These are phyloP conservation scores for Marsdenia floribunda DNA, from an alignment of 257 asterid species.

Conservation along the genomic window DNA sequence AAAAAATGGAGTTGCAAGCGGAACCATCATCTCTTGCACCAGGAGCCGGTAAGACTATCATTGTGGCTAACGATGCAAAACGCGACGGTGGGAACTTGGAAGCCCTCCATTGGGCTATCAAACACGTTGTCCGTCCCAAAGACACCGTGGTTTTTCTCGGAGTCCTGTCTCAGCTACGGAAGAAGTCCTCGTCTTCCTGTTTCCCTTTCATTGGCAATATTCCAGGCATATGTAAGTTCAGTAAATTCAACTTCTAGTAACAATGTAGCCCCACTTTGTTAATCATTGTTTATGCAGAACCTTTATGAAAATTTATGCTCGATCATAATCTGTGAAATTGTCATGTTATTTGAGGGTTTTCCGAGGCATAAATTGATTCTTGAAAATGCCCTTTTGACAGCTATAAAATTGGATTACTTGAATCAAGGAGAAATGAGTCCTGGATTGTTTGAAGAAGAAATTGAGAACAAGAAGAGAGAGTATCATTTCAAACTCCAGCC, in stretches of 20 bases:
- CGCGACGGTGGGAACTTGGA: constrained; percentile 3
- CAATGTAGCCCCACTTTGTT: no score
- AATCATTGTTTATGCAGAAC: no score
- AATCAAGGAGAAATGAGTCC: neutral
- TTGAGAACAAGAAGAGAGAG: neutral
- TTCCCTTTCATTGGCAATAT: constrained; percentile 8
- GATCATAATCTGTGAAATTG: no score
- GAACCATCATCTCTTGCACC: constrained; percentile 3
- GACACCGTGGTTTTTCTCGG: constrained; percentile 11
- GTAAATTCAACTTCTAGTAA: neutral
- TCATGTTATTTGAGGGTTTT: neutral
- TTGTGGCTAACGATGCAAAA: constrained; percentile 8
- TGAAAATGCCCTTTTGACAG: neutral
- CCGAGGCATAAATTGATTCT: neutral
- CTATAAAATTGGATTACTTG: neutral
- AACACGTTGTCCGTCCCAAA: constrained; percentile 9
- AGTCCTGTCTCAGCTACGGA: constrained; percentile 8
- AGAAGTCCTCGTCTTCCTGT: constrained; percentile 10
- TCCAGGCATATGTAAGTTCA: neutral
- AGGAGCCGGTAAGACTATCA: neutral
- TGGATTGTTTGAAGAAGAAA: neutral
- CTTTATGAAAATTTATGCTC: no score
- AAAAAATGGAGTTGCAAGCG: neutral
- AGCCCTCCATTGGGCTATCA: constrained; percentile 10
- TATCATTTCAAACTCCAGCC: neutral